Conservation (phyloP, 2,329 filamentous ascomycete genomes). For the Ophiostoma perfectum region DNA sequence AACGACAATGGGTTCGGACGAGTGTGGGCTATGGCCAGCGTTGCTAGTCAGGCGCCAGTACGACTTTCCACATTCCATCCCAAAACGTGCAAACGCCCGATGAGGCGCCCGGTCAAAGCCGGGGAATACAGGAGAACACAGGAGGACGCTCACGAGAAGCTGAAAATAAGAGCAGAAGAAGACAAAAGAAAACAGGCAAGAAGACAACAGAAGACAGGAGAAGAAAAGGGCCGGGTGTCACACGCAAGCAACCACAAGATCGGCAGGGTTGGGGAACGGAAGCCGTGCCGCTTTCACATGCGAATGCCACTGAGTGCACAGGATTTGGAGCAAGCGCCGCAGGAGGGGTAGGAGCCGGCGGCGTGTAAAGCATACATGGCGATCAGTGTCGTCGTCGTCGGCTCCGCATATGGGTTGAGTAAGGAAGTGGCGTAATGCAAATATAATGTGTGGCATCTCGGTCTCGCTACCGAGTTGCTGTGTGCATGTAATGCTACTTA, state of each 20-base stretch:
- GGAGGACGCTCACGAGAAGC: neutral
- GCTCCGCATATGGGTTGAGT: no score
- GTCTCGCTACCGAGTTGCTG: no score
- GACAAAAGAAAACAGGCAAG: neutral
- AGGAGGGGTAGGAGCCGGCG: neutral
- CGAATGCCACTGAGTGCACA: neutral
- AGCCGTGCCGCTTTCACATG: conserved; percentile 3
- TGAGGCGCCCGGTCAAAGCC: no score
- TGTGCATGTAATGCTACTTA: no score
- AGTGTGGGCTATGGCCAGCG: neutral
- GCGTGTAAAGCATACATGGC: neutral
- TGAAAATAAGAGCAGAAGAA: neutral
- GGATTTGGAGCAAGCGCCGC: neutral
- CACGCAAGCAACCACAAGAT: neutral
- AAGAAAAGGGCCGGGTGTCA: neutral
- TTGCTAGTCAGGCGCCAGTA: neutral
- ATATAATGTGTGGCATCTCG: no score
- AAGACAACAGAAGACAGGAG: neutral
- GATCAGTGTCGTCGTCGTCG: neutral
- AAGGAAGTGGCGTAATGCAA: no score
- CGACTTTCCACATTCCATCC: neutral
- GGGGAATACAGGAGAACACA: no score
- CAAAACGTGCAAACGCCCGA: conserved; percentile 2
- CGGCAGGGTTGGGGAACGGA: neutral
- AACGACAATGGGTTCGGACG: neutral